Evolutionary conservation across 2,329 filamentous ascomycete species (phyloP).

Genomic region (Colletotrichum tofieldiae): DNA sequence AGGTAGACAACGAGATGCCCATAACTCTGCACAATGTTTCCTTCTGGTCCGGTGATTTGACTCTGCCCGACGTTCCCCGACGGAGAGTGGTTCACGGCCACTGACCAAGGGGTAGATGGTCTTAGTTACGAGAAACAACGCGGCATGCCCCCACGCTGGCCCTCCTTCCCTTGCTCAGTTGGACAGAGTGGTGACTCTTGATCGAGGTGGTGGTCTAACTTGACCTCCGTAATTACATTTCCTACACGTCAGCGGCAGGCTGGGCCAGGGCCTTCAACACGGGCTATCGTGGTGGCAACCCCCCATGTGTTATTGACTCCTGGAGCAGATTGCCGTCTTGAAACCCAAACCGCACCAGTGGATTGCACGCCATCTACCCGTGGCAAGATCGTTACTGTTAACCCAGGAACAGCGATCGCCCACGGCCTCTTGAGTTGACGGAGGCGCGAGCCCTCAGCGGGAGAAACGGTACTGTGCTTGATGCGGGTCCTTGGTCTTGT

Average conservation of each 20-base stretch:
- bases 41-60: too few relatives aligned
- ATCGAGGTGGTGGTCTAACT: neutral
- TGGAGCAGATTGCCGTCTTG: neutral
- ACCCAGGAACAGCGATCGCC: too few relatives aligned
- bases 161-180: neutral
- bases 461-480: neutral
- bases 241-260: too few relatives aligned
- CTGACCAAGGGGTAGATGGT: neutral
- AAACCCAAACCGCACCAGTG: too few relatives aligned
- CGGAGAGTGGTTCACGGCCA: neutral
- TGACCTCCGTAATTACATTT: too few relatives aligned
- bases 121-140: neutral
- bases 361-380: too few relatives aligned
- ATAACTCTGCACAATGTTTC: neutral
- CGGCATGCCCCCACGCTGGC: neutral
- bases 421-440: neutral
- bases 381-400: too few relatives aligned
- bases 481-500: neutral
- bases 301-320: too few relatives aligned
- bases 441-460: neutral
- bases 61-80: neutral
- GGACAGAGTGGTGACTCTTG: neutral
- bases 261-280: too few relatives aligned
- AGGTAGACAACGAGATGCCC: constrained; percentile 39
- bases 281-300: neutral